Percentiles rank a stretch among this genome's conserved stretches.
Conservation (phyloP, 192 early-diverging fungal genomes). For the Gorgonomyces haynaldii region DNA sequence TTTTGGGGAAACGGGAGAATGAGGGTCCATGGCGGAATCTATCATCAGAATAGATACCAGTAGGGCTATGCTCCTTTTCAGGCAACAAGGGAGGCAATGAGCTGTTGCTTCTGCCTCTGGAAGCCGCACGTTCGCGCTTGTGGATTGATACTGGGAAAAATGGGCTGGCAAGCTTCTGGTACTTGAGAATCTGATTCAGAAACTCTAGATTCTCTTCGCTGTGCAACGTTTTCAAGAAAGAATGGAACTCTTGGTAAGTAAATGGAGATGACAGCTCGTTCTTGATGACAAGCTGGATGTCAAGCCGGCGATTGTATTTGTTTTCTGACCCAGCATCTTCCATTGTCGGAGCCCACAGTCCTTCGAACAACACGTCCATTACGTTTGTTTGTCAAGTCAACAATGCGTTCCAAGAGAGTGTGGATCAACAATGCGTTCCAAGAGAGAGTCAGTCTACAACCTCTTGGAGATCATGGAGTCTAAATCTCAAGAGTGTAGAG, state of each 20-base stretch:
- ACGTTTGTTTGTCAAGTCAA: too few species aligned
- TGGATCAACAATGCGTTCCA: too few species aligned
- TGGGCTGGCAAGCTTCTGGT: neutral
- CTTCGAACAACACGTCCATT: too few species aligned
- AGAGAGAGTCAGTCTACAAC: too few species aligned
- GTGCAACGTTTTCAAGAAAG: neutral
- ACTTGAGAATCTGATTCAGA: neutral
- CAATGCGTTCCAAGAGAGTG: too few species aligned
- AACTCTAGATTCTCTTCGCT: constrained; percentile 5
- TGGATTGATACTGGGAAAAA: neutral
- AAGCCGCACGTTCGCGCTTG: neutral
- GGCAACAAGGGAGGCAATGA: neutral
- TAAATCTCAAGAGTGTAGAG: too few species aligned
- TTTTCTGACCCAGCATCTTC: too few species aligned
- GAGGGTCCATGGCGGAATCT: neutral
- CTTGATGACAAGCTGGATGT: neutral
- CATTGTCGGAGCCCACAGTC: too few species aligned
- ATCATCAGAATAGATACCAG: neutral
- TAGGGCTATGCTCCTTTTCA: neutral
- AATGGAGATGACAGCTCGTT: neutral
- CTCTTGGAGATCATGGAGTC: too few species aligned
- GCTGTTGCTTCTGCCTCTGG: neutral
- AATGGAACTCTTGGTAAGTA: neutral
- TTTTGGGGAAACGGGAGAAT: neutral
- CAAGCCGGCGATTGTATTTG: too few species aligned